These are phyloP conservation scores for Nemania diffusa DNA, from an alignment of 2,329 filamentous ascomycete species.

Conservation along the genomic window DNA sequence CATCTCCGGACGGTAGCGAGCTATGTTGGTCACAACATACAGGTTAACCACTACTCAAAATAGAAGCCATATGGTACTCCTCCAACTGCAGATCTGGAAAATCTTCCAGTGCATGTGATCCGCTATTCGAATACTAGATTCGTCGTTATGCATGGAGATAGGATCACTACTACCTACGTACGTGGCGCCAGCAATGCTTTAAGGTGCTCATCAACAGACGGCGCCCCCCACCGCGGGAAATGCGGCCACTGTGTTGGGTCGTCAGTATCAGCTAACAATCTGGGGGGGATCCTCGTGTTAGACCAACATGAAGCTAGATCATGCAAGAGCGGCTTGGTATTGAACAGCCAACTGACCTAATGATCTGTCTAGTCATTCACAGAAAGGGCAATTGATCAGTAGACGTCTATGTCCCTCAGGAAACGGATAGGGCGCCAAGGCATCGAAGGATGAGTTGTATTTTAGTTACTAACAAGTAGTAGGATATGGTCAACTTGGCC, in stretches of 20 bases:
- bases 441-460: too few species aligned
- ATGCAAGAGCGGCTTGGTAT: neutral
- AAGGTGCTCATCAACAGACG: neutral
- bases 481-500: neutral
- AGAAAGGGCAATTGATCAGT: neutral
- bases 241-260: neutral
- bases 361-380: neutral
- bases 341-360: neutral
- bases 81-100: neutral
- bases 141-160: neutral
- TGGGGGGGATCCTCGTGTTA: neutral
- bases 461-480: too few species aligned
- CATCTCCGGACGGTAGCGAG: neutral
- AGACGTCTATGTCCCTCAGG: neutral
- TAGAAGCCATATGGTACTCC: slow-evolving; percentile 1
- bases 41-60: neutral
- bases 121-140: neutral
- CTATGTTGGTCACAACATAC: neutral
- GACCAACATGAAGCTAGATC: neutral
- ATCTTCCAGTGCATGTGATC: slow-evolving; percentile 13
- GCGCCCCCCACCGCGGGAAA: neutral
- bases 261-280: neutral
- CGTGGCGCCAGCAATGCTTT: neutral
- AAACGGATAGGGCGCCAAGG: neutral
- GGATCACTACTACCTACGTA: neutral